These are phyloP conservation scores for Trametes cingulata DNA, from an alignment of 768 basidiomycete genomes.

Conservation along the genomic window DNA sequence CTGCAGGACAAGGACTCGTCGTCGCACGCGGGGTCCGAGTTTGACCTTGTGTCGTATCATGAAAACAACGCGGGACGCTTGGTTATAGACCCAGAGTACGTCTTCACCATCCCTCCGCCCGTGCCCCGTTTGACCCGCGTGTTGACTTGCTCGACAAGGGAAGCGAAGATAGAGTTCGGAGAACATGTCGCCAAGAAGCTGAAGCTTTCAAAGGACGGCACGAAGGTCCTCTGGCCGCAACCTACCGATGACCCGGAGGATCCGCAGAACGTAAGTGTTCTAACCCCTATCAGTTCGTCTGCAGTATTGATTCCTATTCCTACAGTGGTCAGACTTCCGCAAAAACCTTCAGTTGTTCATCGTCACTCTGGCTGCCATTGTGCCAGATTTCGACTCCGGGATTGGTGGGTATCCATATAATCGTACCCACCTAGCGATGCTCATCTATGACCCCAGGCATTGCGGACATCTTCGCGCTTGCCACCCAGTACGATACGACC, in stretches of 20 bases:
- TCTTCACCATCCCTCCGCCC: constrained; percentile 1
- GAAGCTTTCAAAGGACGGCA: constrained; percentile 59
- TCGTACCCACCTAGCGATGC: too few relatives aligned
- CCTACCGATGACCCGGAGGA: constrained; percentile 63
- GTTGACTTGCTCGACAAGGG: constrained; percentile 36
- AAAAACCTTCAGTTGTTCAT: constrained; percentile 61
- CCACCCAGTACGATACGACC: constrained; percentile 54
- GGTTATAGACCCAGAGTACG: constrained; percentile 62
- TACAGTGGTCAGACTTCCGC: constrained; percentile 51
- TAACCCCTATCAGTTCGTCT: too few relatives aligned
- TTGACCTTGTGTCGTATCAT: constrained; percentile 47
- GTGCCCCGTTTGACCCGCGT: not conserved
- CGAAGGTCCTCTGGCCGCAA: constrained; percentile 68
- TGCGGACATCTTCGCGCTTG: constrained; percentile 61
- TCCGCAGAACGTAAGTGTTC: constrained; percentile 53
- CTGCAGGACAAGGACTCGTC: not conserved
- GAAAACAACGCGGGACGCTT: constrained; percentile 58
- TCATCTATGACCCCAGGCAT: constrained; percentile 43
- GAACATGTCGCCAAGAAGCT: constrained; percentile 52
- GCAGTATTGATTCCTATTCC: constrained; percentile 5
- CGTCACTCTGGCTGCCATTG: constrained; percentile 61
- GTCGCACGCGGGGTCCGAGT: constrained; percentile 8
- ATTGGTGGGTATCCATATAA: constrained; percentile 43
- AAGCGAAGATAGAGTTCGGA: constrained; percentile 65
- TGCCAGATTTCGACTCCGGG: constrained; percentile 69